phyloP scores from a whole-genome alignment of 768 basidiomycete species.

The Cyclocybe aegerita region DNA sequence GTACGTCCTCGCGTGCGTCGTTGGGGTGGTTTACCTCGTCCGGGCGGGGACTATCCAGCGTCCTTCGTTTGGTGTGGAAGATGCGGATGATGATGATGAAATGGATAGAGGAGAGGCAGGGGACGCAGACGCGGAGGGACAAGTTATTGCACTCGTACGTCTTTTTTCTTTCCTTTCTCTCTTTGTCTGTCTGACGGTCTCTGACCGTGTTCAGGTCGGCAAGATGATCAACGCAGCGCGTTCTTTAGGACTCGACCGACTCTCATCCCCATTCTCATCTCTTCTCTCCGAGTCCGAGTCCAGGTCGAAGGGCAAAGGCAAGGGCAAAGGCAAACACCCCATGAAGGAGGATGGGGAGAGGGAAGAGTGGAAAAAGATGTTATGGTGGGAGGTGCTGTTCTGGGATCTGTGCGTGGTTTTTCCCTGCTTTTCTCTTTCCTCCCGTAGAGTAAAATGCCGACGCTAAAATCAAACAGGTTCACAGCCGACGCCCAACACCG shows the following conservation, averaged over 20 bases:
- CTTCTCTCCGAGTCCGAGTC: neutral
- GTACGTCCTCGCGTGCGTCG: constrained; percentile 55
- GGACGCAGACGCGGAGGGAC: constrained; percentile 8
- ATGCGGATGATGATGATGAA: neutral
- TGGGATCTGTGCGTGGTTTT: constrained; percentile 67
- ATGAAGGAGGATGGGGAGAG: constrained; percentile 12
- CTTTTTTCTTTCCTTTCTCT: neutral
- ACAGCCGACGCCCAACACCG: constrained; percentile 67
- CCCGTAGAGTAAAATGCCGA: too few relatives aligned
- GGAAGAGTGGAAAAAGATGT: constrained; percentile 31
- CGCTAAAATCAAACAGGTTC: constrained; percentile 50
- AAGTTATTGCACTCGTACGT: constrained; percentile 44
- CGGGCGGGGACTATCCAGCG: too few relatives aligned
- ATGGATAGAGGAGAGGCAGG: constrained; percentile 5
- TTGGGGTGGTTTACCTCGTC: constrained; percentile 45
- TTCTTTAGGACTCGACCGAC: constrained; percentile 58
- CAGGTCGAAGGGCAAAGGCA: constrained; percentile 5
- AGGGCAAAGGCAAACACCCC: constrained; percentile 10
- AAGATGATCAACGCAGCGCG: constrained; percentile 71
- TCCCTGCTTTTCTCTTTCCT: constrained; percentile 4
- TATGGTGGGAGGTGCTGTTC: constrained; percentile 82
- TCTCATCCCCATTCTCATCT: constrained; percentile 22
- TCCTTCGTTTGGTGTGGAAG: constrained; percentile 14
- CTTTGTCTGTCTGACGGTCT: neutral
- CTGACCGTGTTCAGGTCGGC: constrained; percentile 43